Base-by-base conservation (phyloP, 2,329 filamentous ascomycete genomes). In the Metarhizium brunneum region DNA sequence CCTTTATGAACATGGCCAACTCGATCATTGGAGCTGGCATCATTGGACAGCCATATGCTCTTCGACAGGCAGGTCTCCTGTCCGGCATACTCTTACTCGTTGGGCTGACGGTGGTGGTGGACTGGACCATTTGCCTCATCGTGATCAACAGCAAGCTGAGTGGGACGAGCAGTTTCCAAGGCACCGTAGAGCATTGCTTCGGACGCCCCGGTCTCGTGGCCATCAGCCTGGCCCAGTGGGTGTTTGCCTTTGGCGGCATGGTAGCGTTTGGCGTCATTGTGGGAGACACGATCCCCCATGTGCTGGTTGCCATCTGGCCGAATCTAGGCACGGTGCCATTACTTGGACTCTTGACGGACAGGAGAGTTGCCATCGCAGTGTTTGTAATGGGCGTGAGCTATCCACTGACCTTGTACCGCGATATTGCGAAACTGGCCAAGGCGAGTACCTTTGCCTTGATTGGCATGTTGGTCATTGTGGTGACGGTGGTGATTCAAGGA, bases 1-100 rank as follows among this genome's bases (percentile, higher is more conserved):
- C 94, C 3, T 97, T 99, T 63, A 96, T 97, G 91, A 99, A 99
- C 73, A 99, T 99, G 94, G 92, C 94, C 60, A 99, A 99, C 75
- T 95, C 89, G 64, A 99, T 99, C 69, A 96, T 99, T 62, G 85
- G 84, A 43, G 85, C 84, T 2, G 84, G 84, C 53, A 87, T 87
- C 70, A 86, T 87, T 65, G 84, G 89, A 3, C 94, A 99, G 73
- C 92, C 94, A 13, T 99, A 97, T 72, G 94, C 94, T n/a, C 87
- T 99, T 67, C 84, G 84, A 57, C 92, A 97, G 74, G 94, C 94
- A 7, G 94, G 94, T 6, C 80, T 99, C 63, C 69, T 89, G 16
- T 86, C 88, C 42, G 94, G 94, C 32, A 77, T 92, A 6, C 65
- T 90, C 50, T 80, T 99, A 55, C 81, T 99, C 20, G 73, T 96